Evolutionary conservation across 176 grass and related monocot genomes (phyloP), one percentile per base, ranked within the genome.

Genomic region (Thinopyrum elongatum): DNA sequence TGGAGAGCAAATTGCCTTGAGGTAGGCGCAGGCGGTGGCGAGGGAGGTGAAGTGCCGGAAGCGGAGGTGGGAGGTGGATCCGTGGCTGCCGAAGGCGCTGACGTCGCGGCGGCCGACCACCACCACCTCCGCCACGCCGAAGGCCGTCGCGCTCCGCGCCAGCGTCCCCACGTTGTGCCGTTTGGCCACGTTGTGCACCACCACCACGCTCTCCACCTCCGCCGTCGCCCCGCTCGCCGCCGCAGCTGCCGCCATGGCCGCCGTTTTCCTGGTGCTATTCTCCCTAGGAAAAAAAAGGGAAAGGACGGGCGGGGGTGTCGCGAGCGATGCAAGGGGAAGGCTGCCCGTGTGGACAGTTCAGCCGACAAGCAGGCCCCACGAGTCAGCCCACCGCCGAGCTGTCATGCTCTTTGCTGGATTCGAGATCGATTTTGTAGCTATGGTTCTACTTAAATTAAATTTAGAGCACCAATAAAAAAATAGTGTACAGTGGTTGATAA

Each of bases 131-230:
- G 90, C 84, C 21, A 95, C 92, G 28, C 96, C 92, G 70, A 94
- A 95, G 39, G 92, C 93, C 42, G 92, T 94, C 25, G 92, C 90
- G 77, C 96, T 98, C 64, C 93, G 86, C 33, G 92, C 88, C 70
- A 95, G 85, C 15, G 93, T 98, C 21, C 96, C 96, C 49, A 98
- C 90, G 78, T 95, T 98, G 88, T 95, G 95, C 74, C 95, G 88
- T 77, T 95, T 95, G 10, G 93, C 93, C 71, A 98, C 89, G 86
- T 95, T 95, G 92, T 95, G 94, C 28, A 92, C 92, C 47, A 94
- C 78, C 47, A 92, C 84, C 39, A 98, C 39, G 90, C 94, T 94
- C 85, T 92, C 91, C 70, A 31, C 86, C 1, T 51, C 65, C 35
- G 66, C 55, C 55, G 55, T 58, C 55, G 55, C 68, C 72, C 17